Conservation (phyloP, 345 rosid species). For the Moringa oleifera region DNA sequence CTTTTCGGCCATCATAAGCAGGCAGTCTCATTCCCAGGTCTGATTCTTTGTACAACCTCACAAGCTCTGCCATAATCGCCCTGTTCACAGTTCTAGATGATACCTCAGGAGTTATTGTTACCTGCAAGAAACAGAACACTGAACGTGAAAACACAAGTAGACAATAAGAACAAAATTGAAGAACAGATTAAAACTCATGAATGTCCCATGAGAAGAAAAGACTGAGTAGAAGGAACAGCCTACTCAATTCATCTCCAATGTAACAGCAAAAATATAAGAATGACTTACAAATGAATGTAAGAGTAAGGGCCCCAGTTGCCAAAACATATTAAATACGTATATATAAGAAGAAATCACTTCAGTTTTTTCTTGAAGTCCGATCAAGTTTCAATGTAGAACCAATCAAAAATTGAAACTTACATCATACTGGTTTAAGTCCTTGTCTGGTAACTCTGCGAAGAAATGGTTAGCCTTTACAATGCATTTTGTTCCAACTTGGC, state of each 20-base stretch:
- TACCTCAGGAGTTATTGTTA: conserved; percentile 91
- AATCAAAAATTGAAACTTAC: conserved; percentile 40
- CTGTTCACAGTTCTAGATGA: conserved; percentile 81
- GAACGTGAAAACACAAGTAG: conserved; percentile 31
- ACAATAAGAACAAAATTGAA: conserved; percentile 44
- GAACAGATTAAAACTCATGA: conserved; percentile 20
- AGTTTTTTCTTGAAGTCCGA: conserved; percentile 7
- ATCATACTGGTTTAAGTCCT: conserved; percentile 95
- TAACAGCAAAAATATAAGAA: conserved; percentile 20
- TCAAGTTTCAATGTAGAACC: conserved; percentile 10
- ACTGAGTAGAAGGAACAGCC: conserved; percentile 17
- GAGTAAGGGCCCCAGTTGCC: conserved; percentile 29
- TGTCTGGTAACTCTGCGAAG: conserved; percentile 80
- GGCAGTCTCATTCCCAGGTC: conserved; percentile 90
- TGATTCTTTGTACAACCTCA: conserved; percentile 78
- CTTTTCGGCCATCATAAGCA: conserved; percentile 97
- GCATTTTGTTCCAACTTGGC: conserved; percentile 83
- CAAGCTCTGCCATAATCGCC: conserved; percentile 92
- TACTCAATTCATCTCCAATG: conserved; percentile 33
- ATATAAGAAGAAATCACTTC: too few species aligned
- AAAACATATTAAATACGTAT: conserved; percentile 11
- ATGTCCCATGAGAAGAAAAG: conserved; percentile 26
- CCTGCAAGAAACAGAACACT: conserved; percentile 70
- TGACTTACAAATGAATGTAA: conserved; percentile 7
- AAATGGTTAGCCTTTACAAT: conserved; percentile 98